phyloP scores from a whole-genome alignment of 257 asterid species.

The Petrea volubilis region DNA sequence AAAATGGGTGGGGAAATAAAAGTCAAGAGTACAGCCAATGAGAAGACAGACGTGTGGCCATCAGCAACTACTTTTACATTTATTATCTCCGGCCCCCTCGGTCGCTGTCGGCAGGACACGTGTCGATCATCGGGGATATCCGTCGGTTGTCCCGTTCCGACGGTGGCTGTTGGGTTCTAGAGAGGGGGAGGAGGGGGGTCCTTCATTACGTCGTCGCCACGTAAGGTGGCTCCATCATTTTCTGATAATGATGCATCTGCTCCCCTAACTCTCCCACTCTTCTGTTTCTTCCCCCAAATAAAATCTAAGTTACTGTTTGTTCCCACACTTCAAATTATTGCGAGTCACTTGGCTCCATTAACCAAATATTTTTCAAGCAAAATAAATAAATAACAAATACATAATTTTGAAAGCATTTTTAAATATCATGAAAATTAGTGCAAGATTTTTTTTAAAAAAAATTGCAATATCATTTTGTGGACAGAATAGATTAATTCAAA shows the following conservation, averaged over 20 bases:
- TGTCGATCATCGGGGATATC: slow-evolving; percentile 23
- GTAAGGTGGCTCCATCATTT: slow-evolving; percentile 31
- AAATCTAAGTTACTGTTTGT: not conserved
- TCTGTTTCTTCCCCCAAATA: not conserved
- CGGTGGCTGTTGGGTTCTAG: not conserved
- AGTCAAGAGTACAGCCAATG: slow-evolving; percentile 68
- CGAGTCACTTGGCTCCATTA: no score
- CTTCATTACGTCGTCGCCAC: slow-evolving; percentile 33
- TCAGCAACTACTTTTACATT: slow-evolving; percentile 48
- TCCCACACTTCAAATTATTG: no score
- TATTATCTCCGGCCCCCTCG: slow-evolving; percentile 44
- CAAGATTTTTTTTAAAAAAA: no score
- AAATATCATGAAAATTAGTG: no score
- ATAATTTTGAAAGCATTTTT: no score
- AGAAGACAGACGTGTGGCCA: slow-evolving; percentile 57
- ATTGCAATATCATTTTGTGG: no score
- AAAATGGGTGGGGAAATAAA: slow-evolving; percentile 1
- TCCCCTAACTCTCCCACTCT: not conserved
- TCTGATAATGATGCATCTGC: slow-evolving; percentile 4
- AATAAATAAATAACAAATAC: no score
- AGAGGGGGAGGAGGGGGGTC: not conserved
- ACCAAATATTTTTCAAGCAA: no score
- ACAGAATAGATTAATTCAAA: no score
- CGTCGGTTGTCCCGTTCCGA: slow-evolving; percentile 6
- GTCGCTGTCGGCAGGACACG: slow-evolving; percentile 76